phyloP scores from a whole-genome alignment of 495 filamentous ascomycete genomes.

The Aspergillus sparsus region DNA sequence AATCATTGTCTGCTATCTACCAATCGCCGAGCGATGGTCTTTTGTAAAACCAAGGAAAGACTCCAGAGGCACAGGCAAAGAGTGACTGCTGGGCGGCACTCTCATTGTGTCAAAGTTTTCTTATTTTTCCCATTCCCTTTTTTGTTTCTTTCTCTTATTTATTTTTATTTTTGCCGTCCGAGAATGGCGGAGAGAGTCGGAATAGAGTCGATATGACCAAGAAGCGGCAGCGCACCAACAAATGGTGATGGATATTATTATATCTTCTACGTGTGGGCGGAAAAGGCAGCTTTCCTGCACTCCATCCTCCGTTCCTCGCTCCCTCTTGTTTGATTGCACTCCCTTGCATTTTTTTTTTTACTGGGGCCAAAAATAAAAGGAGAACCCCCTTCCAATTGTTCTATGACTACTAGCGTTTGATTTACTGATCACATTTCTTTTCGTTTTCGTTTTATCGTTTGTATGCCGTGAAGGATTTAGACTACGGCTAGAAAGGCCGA shows the following conservation, averaged over 20 bases:
- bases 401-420: not conserved
- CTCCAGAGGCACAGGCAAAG: conserved; percentile 2
- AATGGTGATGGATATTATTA: not conserved
- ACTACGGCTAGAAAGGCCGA: not conserved
- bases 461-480: not conserved
- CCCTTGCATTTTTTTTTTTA: not conserved
- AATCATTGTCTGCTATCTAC: not conserved
- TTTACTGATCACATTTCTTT: conserved; percentile 3
- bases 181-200: conserved; percentile 15
- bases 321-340: not conserved
- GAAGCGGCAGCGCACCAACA: conserved; percentile 3
- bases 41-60: conserved; percentile 5
- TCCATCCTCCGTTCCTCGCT: not conserved
- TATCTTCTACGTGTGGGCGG: conserved; percentile 4
- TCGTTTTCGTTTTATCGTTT: conserved; percentile 15
- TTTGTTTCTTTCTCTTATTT: not conserved
- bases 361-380: not conserved
- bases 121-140: conserved; percentile 1
- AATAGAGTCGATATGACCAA: conserved; percentile 11
- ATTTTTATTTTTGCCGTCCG: conserved; percentile 16
- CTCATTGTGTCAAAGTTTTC: conserved; percentile 7
- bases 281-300: conserved; percentile 2
- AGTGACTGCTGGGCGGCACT: conserved; percentile 22
- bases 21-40: conserved; percentile 8
- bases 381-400: not conserved